Evolutionary conservation across 225 moss, liverwort and hornwort genomes (phyloP).

Genomic region (Marchantia paleacea): DNA sequence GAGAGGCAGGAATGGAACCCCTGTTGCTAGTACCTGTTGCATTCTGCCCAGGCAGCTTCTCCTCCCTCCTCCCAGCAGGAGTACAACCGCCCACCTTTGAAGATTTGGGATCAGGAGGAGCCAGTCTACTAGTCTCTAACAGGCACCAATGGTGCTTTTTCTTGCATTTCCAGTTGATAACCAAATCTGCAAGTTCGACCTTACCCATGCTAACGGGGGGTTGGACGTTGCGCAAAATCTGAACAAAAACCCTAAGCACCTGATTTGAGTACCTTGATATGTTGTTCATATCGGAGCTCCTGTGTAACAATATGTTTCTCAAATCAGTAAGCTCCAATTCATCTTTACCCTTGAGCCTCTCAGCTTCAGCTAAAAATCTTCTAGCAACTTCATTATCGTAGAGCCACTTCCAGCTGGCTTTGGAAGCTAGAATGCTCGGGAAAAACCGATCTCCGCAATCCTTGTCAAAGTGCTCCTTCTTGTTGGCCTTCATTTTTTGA

Average conservation of each 20-base stretch:
- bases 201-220: constrained; percentile 36
- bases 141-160: constrained; percentile 39
- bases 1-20: background rate
- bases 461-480: constrained; percentile 7
- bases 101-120: background rate
- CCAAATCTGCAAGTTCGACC: constrained; percentile 39
- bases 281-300: constrained; percentile 37
- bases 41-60: background rate
- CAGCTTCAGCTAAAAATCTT: constrained; percentile 41
- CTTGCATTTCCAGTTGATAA: constrained; percentile 50
- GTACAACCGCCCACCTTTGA: constrained; percentile 11
- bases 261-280: constrained; percentile 35
- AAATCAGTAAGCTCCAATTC: constrained; percentile 30
- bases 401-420: constrained; percentile 46
- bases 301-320: constrained; percentile 30
- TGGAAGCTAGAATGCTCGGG: constrained; percentile 22
- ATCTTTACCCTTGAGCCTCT: constrained; percentile 27
- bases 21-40: background rate
- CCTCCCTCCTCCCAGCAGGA: background rate
- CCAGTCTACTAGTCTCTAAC: constrained; percentile 34
- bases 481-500: constrained; percentile 11
- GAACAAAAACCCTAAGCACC: constrained; percentile 42
- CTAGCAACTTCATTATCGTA: constrained; percentile 19
- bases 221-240: constrained; percentile 40
- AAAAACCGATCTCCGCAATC: background rate